These are phyloP conservation scores for Eucalyptus fibrosa DNA, from an alignment of 345 rosid genomes.

Conservation along the genomic window DNA sequence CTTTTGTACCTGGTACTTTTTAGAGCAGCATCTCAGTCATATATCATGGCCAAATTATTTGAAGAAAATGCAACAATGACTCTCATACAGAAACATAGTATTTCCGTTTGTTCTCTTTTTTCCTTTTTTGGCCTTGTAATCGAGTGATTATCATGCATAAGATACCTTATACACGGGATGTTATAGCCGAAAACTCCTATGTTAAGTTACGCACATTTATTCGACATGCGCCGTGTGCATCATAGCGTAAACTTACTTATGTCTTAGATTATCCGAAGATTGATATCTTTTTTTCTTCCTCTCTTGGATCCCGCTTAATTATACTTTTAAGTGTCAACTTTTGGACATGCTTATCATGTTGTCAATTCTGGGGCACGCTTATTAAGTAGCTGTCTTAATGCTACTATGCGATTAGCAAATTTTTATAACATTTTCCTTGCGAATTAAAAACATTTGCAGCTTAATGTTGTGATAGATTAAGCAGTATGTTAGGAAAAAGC, in stretches of 20 bases:
- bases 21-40: background rate
- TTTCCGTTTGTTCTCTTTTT: background rate
- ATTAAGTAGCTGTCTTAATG: background rate
- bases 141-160: background rate
- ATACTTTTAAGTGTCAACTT: background rate
- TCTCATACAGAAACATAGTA: background rate
- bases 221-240: background rate
- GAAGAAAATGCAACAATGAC: background rate
- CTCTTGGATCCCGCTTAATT: background rate
- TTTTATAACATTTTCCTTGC: background rate
- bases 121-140: background rate
- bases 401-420: background rate
- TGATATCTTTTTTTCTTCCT: background rate
- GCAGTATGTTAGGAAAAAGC: background rate
- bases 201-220: background rate
- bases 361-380: background rate
- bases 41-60: background rate
- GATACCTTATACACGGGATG: background rate
- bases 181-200: background rate
- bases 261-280: background rate
- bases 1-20: background rate
- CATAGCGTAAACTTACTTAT: background rate
- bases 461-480: background rate
- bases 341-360: background rate
- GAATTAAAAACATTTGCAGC: background rate